These are phyloP conservation scores for Filobasidium floriforme DNA, from an alignment of 768 basidiomycete genomes.

Conservation along the genomic window DNA sequence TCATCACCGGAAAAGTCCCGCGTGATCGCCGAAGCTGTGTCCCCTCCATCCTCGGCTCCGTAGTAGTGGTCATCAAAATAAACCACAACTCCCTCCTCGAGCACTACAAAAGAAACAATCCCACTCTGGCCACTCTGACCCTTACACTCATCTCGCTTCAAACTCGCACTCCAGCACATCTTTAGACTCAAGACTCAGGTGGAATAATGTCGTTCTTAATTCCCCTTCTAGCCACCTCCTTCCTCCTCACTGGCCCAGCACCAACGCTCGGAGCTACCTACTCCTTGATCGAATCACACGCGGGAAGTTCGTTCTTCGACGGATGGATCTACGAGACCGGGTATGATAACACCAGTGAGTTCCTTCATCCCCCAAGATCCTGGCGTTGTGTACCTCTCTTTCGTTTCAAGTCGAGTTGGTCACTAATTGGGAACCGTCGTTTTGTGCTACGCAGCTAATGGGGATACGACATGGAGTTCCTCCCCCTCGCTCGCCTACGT, in stretches of 20 bases:
- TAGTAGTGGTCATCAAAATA: too few relatives aligned
- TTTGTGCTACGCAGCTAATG: slow-evolving; percentile 13
- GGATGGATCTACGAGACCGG: slow-evolving; percentile 16
- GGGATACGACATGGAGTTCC: slow-evolving; percentile 22
- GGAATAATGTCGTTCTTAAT: neutral
- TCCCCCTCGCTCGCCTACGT: slow-evolving; percentile 17
- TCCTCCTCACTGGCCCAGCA: neutral
- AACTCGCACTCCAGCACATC: too few relatives aligned
- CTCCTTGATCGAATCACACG: slow-evolving; percentile 12
- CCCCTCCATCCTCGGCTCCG: too few relatives aligned
- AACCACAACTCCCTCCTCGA: too few relatives aligned
- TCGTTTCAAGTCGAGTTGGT: neutral
- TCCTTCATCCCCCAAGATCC: neutral
- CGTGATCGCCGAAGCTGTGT: too few relatives aligned
- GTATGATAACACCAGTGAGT: slow-evolving; percentile 23
- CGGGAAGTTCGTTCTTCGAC: slow-evolving; percentile 20
- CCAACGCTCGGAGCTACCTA: slow-evolving; percentile 10
- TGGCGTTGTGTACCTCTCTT: neutral
- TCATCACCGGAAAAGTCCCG: too few relatives aligned
- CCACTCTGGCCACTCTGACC: too few relatives aligned
- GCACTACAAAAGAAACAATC: too few relatives aligned
- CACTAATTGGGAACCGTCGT: neutral
- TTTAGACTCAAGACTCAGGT: too few relatives aligned
- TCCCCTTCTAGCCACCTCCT: neutral
- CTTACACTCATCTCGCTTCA: too few relatives aligned